Base-by-base conservation (phyloP, 163 green algal genomes). In the Coccomyxa subellipsoidea region DNA sequence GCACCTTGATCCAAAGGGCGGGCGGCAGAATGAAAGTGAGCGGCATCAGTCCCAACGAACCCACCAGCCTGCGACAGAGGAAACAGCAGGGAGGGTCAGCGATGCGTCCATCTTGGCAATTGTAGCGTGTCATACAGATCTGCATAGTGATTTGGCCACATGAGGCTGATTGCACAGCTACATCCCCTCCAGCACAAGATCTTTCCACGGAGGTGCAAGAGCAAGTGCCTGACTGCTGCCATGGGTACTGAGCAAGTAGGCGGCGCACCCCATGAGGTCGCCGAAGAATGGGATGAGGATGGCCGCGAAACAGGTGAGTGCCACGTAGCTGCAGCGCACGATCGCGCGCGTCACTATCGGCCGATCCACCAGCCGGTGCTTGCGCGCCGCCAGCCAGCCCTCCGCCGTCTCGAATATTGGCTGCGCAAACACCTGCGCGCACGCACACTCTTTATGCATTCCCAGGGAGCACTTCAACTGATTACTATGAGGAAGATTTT, bases 381-480 rank as follows among this genome's bases (percentile, higher is more conserved):
- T 69, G 38, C 54, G 37, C 34, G 71, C 29, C 54, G 69, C 27
- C 23, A 87, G 59, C 3, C 31, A 54, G 9, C 12, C 59, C 84
- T 91, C 87, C 4, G 87, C 69, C 5, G 81, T 69, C 76, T 89
- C 83, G 80, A 90, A 91, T 0, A 91, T 71, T 10, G 87, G 87
- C 82, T 89, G 86, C 29, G 87, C 83, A 81, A 91, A 91, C 12
- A 91, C 71, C 83, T 87, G 40, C 32, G 34, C 38, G 59, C 36
- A 82, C 29, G 37, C 31, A 27, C 38, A 38, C n/a, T n/a, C n/a
- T n/a, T n/a, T n/a, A n/a, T n/a, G n/a, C n/a, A n/a, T n/a, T n/a
- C n/a, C n/a, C n/a, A n/a, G n/a, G n/a, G n/a, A n/a, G n/a, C n/a
- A n/a, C n/a, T n/a, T n/a, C n/a, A n/a, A n/a, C n/a, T n/a, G n/a